Conservation (phyloP, 2,329 filamentous ascomycete genomes). For the Exophiala mesophila region DNA sequence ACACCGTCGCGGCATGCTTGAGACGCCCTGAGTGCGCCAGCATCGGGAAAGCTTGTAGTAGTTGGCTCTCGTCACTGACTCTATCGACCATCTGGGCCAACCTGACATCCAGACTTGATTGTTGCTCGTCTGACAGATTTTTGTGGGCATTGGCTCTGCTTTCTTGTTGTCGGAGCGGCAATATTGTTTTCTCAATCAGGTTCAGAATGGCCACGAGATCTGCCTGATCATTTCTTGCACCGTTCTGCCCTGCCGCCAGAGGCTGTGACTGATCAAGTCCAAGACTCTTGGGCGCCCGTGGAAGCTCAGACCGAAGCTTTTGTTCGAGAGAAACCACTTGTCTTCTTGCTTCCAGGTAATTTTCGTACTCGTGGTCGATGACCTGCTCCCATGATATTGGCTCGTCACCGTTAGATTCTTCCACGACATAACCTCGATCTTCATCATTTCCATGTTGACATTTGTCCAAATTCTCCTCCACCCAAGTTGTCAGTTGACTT, state of each 20-base stretch:
- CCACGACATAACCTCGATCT: background rate
- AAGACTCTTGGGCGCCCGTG: background rate
- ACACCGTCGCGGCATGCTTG: constrained; percentile 7
- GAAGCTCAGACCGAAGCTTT: constrained; percentile 5
- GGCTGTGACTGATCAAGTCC: background rate
- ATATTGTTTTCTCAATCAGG: constrained; percentile 11
- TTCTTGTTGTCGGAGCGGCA: constrained; percentile 13
- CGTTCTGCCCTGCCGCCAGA: no score
- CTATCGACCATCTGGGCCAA: constrained; percentile 19
- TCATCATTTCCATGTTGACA: constrained; percentile 7
- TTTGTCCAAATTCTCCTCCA: constrained; percentile 20
- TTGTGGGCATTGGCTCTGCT: constrained; percentile 7
- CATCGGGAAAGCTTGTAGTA: constrained; percentile 22
- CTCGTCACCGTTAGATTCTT: background rate
- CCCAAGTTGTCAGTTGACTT: constrained; percentile 19
- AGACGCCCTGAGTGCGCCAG: constrained; percentile 13
- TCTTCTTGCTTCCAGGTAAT: constrained; percentile 19
- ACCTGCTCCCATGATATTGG: constrained; percentile 3
- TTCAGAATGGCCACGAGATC: constrained; percentile 1
- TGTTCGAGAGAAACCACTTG: constrained; percentile 8
- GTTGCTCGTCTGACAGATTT: constrained; percentile 10
- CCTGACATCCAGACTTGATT: constrained; percentile 6
- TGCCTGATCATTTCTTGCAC: background rate
- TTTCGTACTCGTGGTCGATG: constrained; percentile 18
- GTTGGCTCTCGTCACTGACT: constrained; percentile 26